Conservation (phyloP, 202 grass and related monocot species). For the Zizania palustris region DNA sequence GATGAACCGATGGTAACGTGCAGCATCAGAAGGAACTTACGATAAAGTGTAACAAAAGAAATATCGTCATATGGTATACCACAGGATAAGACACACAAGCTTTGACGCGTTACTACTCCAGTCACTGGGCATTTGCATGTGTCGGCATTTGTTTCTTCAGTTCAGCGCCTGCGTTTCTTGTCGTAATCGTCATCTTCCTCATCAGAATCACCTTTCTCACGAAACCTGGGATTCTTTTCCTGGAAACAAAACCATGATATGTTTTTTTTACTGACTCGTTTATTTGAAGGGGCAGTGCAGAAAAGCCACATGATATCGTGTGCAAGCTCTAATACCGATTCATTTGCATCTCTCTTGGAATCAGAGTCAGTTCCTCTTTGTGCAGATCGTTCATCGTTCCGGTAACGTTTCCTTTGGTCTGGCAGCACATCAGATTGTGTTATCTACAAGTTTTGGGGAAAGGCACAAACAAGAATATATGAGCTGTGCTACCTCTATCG, state of each 20-base stretch:
- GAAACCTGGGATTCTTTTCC: slow-evolving; percentile 93
- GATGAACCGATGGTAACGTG: slow-evolving; percentile 11
- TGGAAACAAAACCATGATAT: slow-evolving; percentile 31
- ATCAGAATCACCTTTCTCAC: slow-evolving; percentile 84
- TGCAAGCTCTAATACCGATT: slow-evolving; percentile 53
- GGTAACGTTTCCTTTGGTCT: slow-evolving; percentile 73
- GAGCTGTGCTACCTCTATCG: slow-evolving; percentile 59
- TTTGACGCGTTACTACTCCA: neutral
- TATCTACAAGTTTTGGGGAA: neutral
- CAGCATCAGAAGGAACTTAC: neutral
- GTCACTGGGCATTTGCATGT: slow-evolving; percentile 22
- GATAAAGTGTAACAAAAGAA: neutral
- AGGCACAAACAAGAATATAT: neutral
- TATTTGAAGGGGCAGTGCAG: neutral
- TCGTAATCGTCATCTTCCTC: slow-evolving; percentile 79
- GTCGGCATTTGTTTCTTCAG: slow-evolving; percentile 1
- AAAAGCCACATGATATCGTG: neutral
- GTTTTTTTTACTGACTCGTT: neutral
- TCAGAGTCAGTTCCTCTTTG: slow-evolving; percentile 64
- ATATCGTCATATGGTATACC: neutral
- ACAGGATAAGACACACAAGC: neutral
- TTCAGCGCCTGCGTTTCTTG: slow-evolving; percentile 60
- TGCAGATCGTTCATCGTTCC: slow-evolving; percentile 54
- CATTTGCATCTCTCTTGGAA: slow-evolving; percentile 53
- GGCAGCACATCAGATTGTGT: slow-evolving; percentile 15